Evolutionary conservation across 1,284 basidiomycete genomes (phyloP), one percentile per base, ranked within the genome.

Genomic region (Fistulinella cinereoalba): DNA sequence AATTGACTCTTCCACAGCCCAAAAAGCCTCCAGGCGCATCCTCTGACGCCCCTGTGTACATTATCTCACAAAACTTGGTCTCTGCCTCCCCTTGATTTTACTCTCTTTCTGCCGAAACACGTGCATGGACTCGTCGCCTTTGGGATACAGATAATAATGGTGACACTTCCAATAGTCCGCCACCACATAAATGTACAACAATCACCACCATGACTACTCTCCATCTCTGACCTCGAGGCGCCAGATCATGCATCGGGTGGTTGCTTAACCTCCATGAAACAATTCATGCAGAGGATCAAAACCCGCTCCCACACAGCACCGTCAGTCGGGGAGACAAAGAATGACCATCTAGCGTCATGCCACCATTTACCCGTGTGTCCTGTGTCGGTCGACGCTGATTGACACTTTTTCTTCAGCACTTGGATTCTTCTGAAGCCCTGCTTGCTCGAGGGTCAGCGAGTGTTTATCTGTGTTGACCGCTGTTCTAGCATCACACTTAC

Each of bases 221-320:
- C 58, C 11, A 29, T 49, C 2, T 73, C 83, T 1, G 88, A 92
- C 58, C 65, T 82, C 0, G 89, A 92, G 65, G 76, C 84, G 6
- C 81, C 83, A 2, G 81, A 83, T 33, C 77, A 81, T 52, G 79
- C 82, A 9, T 71, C 92, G 15, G 89, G 85, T 6, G 89, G 93
- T 58, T 95, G 92, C 57, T 81, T 88, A 4, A 94, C 94, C 51
- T 95, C 92, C 63, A 92, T 94, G 92, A 95, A 51, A 77, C 82
- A 9, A 93, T 94, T 51, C 61, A 79, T 34, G 68, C 81, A n/a
- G 79, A 81, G 41, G 60, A 73, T n/a, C n/a, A n/a, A n/a, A n/a
- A n/a, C n/a, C n/a, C n/a, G n/a, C n/a, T 34, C 65, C 63, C 53
- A 43, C 58, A 67, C 12, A 56, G 61, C 57, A 57, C 50, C 54